Evolutionary conservation across 1,284 basidiomycete genomes (phyloP).

Genomic region (Ustilago nuda): DNA sequence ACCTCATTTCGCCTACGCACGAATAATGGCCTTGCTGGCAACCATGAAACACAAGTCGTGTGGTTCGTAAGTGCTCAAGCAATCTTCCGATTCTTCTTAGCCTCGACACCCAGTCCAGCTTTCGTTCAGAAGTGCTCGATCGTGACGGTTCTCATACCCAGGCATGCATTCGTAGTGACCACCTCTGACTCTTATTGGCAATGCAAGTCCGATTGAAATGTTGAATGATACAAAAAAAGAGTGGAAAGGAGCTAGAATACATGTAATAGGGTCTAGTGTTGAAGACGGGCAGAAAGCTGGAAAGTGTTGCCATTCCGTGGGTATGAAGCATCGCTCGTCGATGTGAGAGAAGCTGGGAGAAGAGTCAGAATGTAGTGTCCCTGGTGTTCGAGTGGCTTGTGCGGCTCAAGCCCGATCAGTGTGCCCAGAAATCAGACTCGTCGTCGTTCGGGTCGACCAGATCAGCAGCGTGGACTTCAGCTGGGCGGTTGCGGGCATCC

Average conservation of each 20-base stretch:
- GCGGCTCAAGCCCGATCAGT: background rate
- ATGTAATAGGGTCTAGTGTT: background rate
- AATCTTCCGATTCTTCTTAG: background rate
- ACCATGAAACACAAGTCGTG: background rate
- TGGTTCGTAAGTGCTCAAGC: background rate
- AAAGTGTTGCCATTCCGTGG: background rate
- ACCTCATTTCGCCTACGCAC: slow-evolving; percentile 8
- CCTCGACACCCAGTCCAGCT: background rate
- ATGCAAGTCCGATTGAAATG: background rate
- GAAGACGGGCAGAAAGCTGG: background rate
- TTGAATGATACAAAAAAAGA: slow-evolving; percentile 11
- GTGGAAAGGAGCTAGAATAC: slow-evolving; percentile 4
- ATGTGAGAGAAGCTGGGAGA: background rate
- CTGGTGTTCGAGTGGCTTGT: background rate
- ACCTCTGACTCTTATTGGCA: background rate
- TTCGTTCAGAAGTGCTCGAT: background rate
- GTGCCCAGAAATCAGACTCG: slow-evolving; percentile 49
- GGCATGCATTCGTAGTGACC: background rate
- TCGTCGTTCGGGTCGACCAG: slow-evolving; percentile 45
- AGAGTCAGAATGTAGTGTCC: background rate
- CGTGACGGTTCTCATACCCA: too few relatives aligned
- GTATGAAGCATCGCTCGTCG: slow-evolving; percentile 5
- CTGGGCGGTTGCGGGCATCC: slow-evolving; percentile 19
- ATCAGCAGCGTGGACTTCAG: slow-evolving; percentile 43
- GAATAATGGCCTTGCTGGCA: background rate